phyloP scores from a whole-genome alignment of 2,329 filamentous ascomycete genomes.

The Apiospora aurea region DNA sequence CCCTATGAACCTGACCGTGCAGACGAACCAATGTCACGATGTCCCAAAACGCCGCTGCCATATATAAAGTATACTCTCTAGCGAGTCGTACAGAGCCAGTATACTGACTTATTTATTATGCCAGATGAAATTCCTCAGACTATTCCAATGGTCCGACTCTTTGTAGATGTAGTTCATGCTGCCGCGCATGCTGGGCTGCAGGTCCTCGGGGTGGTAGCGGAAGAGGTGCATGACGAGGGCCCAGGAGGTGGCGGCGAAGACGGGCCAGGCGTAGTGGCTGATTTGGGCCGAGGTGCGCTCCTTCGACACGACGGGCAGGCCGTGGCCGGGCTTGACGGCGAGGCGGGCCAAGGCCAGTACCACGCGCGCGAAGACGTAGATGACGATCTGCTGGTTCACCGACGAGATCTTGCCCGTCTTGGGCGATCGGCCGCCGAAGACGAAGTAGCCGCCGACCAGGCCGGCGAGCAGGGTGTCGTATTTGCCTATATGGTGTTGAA shows the following conservation, averaged over 20 bases:
- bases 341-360: constrained; percentile 84
- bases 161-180: constrained; percentile 98
- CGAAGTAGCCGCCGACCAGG: constrained; percentile 86
- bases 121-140: constrained; percentile 81
- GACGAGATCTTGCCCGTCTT: constrained; percentile 75
- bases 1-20: background rate
- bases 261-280: constrained; percentile 83
- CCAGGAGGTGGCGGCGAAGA: constrained; percentile 92
- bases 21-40: background rate
- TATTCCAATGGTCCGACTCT: constrained; percentile 90
- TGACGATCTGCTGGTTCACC: constrained; percentile 95
- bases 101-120: constrained; percentile 63
- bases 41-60: constrained; percentile 15
- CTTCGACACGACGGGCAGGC: constrained; percentile 58
- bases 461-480: constrained; percentile 89
- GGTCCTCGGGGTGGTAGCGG: constrained; percentile 85
- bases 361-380: constrained; percentile 96
- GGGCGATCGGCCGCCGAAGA: constrained; percentile 76
- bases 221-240: constrained; percentile 95
- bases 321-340: constrained; percentile 70
- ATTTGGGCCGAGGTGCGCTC: constrained; percentile 57
- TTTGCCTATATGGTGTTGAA: constrained; percentile 60
- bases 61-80: background rate
- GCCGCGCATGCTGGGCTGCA: constrained; percentile 89
- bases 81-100: background rate